These are phyloP conservation scores for Dioscorea dumetorum DNA, from an alignment of 106 monocot genomes.

Conservation along the genomic window DNA sequence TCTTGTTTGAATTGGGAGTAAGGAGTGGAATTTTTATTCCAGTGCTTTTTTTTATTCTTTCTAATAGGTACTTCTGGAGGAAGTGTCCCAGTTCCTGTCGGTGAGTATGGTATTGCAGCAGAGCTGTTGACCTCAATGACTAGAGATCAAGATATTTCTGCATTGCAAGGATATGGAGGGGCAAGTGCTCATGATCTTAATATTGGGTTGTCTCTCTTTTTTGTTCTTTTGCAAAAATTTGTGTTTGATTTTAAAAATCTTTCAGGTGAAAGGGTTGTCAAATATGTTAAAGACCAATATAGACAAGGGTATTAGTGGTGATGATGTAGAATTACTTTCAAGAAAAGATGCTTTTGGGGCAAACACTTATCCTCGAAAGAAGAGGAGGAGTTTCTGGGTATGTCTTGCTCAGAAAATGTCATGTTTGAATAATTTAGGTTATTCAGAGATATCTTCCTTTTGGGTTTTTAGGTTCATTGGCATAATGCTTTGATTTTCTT, in stretches of 20 bases:
- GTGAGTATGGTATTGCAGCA: slow-evolving; percentile 43
- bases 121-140: slow-evolving; percentile 67
- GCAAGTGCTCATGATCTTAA: slow-evolving; percentile 30
- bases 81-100: slow-evolving; percentile 18
- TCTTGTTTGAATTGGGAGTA: no score
- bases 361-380: slow-evolving; percentile 36
- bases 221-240: background rate
- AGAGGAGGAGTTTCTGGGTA: slow-evolving; percentile 36
- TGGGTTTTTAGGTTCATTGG: no score
- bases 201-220: background rate
- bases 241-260: background rate
- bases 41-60: background rate
- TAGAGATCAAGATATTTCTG: slow-evolving; percentile 58
- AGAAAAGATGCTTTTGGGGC: slow-evolving; percentile 30
- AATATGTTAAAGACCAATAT: slow-evolving; percentile 28
- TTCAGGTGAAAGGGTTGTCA: slow-evolving; percentile 28
- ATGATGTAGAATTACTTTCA: slow-evolving; percentile 19
- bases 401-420: background rate
- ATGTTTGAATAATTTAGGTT: background rate
- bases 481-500: background rate
- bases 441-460: background rate
- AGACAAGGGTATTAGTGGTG: slow-evolving; percentile 32
- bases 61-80: slow-evolving; percentile 23
- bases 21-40: background rate
- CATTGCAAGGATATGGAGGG: slow-evolving; percentile 75